phyloP scores from a whole-genome alignment of 352 stramenopile species.

The Peronospora belbahrii region DNA sequence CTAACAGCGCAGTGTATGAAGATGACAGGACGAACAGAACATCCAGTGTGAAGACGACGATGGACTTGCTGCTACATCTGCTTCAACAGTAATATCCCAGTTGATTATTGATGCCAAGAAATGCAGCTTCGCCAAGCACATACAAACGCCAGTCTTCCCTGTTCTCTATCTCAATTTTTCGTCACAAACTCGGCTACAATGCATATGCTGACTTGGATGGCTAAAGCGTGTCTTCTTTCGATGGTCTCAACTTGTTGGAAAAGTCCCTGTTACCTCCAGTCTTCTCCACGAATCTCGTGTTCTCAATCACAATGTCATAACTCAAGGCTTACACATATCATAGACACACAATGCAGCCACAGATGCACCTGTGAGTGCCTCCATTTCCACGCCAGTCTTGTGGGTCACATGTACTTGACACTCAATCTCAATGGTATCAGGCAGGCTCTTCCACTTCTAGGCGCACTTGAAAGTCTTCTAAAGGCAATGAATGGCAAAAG shows the following conservation, averaged over 20 bases:
- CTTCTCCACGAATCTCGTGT: conserved; percentile 86
- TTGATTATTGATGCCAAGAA: too few species aligned
- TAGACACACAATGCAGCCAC: conserved; percentile 95
- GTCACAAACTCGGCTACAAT: too few species aligned
- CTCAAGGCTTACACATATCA: conserved; percentile 97
- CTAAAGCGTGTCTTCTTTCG: background rate
- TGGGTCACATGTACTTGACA: conserved; percentile 88
- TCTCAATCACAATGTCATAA: conserved; percentile 91
- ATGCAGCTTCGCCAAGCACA: too few species aligned
- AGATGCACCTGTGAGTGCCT: conserved; percentile 90
- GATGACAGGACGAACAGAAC: too few species aligned
- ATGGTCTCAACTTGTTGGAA: conserved; percentile 14
- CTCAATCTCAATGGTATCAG: conserved; percentile 72
- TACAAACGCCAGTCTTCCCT: too few species aligned
- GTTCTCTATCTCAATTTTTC: too few species aligned
- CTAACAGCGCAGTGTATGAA: too few species aligned
- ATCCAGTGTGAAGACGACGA: too few species aligned
- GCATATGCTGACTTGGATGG: conserved; percentile 56
- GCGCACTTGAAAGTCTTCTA: conserved; percentile 88
- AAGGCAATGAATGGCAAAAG: conserved; percentile 89
- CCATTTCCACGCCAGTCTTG: conserved; percentile 94
- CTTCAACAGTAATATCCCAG: too few species aligned
- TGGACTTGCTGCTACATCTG: too few species aligned
- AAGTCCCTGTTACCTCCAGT: conserved; percentile 88
- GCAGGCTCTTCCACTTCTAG: conserved; percentile 47